Evolutionary conservation across 1,284 basidiomycete species (phyloP), one percentile per base, ranked within the genome.

Genomic region (Malassezia slooffiae): DNA sequence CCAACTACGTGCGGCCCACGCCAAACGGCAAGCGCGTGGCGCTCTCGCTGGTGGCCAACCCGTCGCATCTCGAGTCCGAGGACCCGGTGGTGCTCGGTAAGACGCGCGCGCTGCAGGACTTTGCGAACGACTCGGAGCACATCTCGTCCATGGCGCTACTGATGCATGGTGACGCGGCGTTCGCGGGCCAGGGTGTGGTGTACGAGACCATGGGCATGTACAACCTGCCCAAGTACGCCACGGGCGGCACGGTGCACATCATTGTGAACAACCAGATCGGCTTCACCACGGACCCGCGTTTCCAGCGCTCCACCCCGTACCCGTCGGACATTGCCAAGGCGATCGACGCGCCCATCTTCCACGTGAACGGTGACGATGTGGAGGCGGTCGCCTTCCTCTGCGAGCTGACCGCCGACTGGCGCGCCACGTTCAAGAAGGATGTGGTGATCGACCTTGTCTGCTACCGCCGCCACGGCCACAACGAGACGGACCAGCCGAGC

Each of bases 251-350:
- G 34, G 86, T 97, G 61, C 93, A 97, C 72, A 76, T 97, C 55
- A 90, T 99, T 63, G 89, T 99, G 64, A 99, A 99, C 78, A 99
- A 99, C 75, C 93, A 99, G 73, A 95, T 97, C 54, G 93, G 93
- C 57, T 99, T 99, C 77, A 99, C 93, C 50, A 99, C 93, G 44
- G 91, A 96, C 71, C 93, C 93, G 37, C 82, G 90, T 53, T 96
- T 96, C 74, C 75, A 90, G 40, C 90, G 91, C 52, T 97, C 91
- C 12, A 99, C 93, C 2, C 86, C 93, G 30, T 97, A 99, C 75
- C 85, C 85, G n/a, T 95, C 91, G 43, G 93, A 99, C 71, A 86
- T 99, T 62, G 93, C 93, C 61, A 99, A 99, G 74, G 81, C 88
- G 36, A 96, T 96, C 66, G 93, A 99, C 67, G 80, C 93, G 0